These are phyloP conservation scores for Phialocephala sp. DNA, from an alignment of 2,329 filamentous ascomycete genomes.

Conservation along the genomic window DNA sequence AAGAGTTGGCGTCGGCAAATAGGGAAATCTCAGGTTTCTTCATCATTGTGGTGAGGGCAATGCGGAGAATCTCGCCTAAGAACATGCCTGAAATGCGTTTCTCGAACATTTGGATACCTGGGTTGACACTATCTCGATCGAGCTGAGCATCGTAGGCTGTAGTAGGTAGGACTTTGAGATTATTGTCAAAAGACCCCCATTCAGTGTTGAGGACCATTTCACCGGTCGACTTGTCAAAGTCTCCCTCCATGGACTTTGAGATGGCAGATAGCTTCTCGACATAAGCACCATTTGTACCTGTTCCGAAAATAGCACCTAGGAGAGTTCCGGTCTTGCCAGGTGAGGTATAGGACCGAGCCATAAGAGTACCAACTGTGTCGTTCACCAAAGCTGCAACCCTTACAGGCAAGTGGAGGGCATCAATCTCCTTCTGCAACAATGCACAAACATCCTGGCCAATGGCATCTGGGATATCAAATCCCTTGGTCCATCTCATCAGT, in stretches of 20 bases:
- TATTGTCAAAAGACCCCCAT: constrained; percentile 98
- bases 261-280: constrained; percentile 89
- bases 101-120: constrained; percentile 97
- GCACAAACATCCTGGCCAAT: constrained; percentile 94
- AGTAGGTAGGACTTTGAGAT: constrained; percentile 83
- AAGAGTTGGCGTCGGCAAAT: constrained; percentile 78
- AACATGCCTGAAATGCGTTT: constrained; percentile 99
- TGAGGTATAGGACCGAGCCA: constrained; percentile 95
- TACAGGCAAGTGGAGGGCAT: constrained; percentile 84
- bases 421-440: constrained; percentile 87
- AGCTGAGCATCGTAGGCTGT: constrained; percentile 83
- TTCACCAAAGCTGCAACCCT: constrained; percentile 96
- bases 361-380: constrained; percentile 95
- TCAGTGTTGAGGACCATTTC: constrained; percentile 99
- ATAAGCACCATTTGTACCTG: constrained; percentile 96
- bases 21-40: constrained; percentile 70
- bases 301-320: constrained; percentile 96
- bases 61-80: constrained; percentile 88
- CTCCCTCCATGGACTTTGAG: constrained; percentile 73
- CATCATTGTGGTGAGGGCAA: constrained; percentile 75
- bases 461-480: constrained; percentile 95
- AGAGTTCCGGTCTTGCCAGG: constrained; percentile 85
- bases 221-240: constrained; percentile 80
- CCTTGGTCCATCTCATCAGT: constrained; percentile 97
- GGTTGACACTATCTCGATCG: constrained; percentile 83